Evolutionary conservation across 805 yeast genomes (phyloP).

Genomic region (Limtongozyma cylindracea): DNA sequence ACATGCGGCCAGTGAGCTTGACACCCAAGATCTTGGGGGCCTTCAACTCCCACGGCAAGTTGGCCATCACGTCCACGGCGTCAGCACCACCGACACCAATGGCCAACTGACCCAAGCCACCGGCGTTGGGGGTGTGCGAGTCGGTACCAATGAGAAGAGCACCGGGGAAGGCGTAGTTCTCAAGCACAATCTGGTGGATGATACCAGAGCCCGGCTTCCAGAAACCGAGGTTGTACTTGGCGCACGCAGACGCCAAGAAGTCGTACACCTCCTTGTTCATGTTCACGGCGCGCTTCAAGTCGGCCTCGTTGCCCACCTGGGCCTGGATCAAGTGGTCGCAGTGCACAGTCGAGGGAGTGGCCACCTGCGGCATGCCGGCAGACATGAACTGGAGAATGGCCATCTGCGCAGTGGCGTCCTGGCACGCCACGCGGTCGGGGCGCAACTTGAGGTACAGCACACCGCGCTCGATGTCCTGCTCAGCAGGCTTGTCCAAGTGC

Average conservation of each 20-base stretch:
- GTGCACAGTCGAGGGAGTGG: constrained; percentile 90
- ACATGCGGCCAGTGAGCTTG: constrained; percentile 73
- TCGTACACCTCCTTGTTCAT: constrained; percentile 88
- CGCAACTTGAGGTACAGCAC: constrained; percentile 76
- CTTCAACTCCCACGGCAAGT: constrained; percentile 90
- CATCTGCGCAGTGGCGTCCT: constrained; percentile 98
- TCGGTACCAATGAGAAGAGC: constrained; percentile 91
- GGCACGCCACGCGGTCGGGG: constrained; percentile 97
- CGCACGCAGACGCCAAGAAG: constrained; percentile 72
- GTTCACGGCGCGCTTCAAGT: constrained; percentile 66
- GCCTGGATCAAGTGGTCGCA: constrained; percentile 97
- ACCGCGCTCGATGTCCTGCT: constrained; percentile 69
- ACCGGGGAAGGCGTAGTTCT: constrained; percentile 96
- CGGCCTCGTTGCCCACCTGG: constrained; percentile 71
- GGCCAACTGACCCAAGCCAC: constrained; percentile 94
- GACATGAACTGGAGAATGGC: constrained; percentile 92
- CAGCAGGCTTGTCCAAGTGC: constrained; percentile 84
- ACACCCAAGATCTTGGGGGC: constrained; percentile 94
- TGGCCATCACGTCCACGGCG: constrained; percentile 92
- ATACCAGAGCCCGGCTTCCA: constrained; percentile 99
- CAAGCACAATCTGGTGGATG: constrained; percentile 88
- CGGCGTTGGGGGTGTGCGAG: constrained; percentile 95
- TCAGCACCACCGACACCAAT: constrained; percentile 99
- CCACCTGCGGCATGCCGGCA: constrained; percentile 76
- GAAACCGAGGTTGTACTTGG: constrained; percentile 91